Percentiles rank a stretch among this genome's conserved stretches.
phyloP scores from a whole-genome alignment of 306 rosid species.

The Sicyos edulis region DNA sequence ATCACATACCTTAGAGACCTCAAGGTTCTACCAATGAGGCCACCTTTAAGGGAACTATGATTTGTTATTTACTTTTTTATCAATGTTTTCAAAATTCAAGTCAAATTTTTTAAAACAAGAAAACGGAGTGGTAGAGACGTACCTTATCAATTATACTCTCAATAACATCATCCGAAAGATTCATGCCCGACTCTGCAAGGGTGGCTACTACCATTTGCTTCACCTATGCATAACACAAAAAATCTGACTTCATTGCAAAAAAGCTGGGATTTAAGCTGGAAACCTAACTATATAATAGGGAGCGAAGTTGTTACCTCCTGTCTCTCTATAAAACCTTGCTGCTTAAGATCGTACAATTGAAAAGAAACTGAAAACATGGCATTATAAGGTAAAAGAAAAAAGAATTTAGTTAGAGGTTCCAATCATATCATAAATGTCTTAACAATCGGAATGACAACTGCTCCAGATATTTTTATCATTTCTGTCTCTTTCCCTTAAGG shows the following conservation, averaged over 20 bases:
- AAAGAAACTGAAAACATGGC: constrained; percentile 64
- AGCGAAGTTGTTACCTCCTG: constrained; percentile 59
- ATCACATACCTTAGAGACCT: no score
- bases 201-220: constrained; percentile 99
- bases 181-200: constrained; percentile 99
- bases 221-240: constrained; percentile 41
- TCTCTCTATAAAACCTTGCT: constrained; percentile 92
- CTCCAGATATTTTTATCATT: background rate
- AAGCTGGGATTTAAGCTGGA: background rate
- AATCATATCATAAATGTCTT: constrained; percentile 10
- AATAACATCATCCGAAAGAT: constrained; percentile 88
- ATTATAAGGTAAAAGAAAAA: background rate
- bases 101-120: no score
- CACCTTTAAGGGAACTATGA: no score
- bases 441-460: background rate
- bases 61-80: no score
- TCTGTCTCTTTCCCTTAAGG: background rate
- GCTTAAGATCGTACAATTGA: constrained; percentile 97
- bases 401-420: background rate
- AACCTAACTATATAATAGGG: background rate
- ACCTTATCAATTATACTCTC: constrained; percentile 99
- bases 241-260: background rate
- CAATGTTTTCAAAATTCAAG: no score
- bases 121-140: background rate
- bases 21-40: no score